Conservation (phyloP, 2,329 filamentous ascomycete species). For the Stagonosporopsis tanaceti region DNA sequence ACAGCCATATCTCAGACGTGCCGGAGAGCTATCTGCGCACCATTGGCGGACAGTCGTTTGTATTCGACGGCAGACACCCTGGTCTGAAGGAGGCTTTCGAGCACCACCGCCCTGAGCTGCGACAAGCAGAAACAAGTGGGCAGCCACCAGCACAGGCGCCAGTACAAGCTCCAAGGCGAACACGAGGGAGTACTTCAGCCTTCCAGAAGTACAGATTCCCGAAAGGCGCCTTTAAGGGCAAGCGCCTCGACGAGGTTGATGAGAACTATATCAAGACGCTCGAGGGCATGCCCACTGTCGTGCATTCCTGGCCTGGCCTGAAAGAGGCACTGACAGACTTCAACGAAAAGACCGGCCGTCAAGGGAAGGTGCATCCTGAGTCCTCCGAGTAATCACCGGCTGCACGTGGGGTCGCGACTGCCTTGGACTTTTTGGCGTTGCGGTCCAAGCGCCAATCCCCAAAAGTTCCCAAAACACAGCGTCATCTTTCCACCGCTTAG, state of each 20-base stretch:
- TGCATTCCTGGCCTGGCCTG: constrained; percentile 31
- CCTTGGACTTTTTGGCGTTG: constrained; percentile 13
- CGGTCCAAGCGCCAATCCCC: constrained; percentile 5
- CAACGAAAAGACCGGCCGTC: constrained; percentile 31
- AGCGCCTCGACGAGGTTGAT: constrained; percentile 27
- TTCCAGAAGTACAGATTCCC: constrained; percentile 24
- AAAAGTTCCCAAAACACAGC: constrained; percentile 5
- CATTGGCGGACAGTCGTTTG: constrained; percentile 31
- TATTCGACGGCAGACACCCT: constrained; percentile 28
- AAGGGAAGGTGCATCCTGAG: constrained; percentile 9
- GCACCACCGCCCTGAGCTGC: constrained; percentile 31
- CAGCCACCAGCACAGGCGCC: constrained; percentile 12
- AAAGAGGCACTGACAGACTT: constrained; percentile 30
- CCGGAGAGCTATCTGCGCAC: constrained; percentile 33
- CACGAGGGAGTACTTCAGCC: neutral
- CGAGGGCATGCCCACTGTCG: constrained; percentile 26
- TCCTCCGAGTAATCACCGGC: neutral
- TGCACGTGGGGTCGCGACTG: constrained; percentile 20
- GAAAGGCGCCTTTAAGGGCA: constrained; percentile 20
- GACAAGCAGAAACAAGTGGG: constrained; percentile 13
- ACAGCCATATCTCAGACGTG: constrained; percentile 29
- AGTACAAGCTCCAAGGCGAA: constrained; percentile 12
- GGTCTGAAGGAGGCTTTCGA: constrained; percentile 35
- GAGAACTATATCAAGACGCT: constrained; percentile 32
- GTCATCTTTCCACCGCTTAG: constrained; percentile 2